A percentile compares a stretch with the other conserved stretches of the same genome.
These are phyloP conservation scores for Candida mesenterica DNA, from an alignment of 1,139 yeast genomes.

Conservation along the genomic window DNA sequence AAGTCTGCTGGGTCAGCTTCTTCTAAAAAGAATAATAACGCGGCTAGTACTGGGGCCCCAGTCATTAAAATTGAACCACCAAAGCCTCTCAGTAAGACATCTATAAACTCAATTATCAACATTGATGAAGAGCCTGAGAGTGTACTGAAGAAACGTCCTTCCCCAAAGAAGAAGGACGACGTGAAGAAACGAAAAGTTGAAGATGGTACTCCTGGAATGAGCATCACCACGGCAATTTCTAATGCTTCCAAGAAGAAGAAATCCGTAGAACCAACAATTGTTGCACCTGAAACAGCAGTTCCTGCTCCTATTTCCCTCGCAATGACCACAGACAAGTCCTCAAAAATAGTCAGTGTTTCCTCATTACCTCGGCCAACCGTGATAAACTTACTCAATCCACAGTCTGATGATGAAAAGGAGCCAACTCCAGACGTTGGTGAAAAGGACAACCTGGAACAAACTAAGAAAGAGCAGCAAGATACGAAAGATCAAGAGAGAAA, in stretches of 20 bases:
- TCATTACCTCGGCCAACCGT: constrained; percentile 20
- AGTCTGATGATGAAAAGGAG: constrained; percentile 11
- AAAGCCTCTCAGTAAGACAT: constrained; percentile 24
- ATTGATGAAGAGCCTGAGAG: constrained; percentile 22
- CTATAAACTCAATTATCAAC: constrained; percentile 39
- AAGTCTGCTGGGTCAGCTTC: too few relatives aligned
- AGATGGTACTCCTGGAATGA: constrained; percentile 14
- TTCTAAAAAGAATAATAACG: not conserved
- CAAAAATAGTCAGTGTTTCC: constrained; percentile 6
- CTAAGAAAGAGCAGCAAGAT: constrained; percentile 9
- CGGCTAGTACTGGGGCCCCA: not conserved
- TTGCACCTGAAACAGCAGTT: constrained; percentile 19
- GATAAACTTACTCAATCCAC: constrained; percentile 16
- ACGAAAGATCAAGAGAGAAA: constrained; percentile 17
- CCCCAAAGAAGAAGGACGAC: constrained; percentile 15
- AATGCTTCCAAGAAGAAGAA: constrained; percentile 4
- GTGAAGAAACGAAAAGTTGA: constrained; percentile 11
- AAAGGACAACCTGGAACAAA: constrained; percentile 8
- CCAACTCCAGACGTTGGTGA: constrained; percentile 4
- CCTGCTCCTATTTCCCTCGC: constrained; percentile 14
- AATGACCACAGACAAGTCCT: constrained; percentile 20
- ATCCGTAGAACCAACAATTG: constrained; percentile 2
- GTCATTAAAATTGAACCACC: not conserved
- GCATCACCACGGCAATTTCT: not conserved
- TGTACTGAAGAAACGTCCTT: constrained; percentile 13